Base-by-base conservation (phyloP, 2,329 filamentous ascomycete genomes). In the Thielaviopsis punctulata region DNA sequence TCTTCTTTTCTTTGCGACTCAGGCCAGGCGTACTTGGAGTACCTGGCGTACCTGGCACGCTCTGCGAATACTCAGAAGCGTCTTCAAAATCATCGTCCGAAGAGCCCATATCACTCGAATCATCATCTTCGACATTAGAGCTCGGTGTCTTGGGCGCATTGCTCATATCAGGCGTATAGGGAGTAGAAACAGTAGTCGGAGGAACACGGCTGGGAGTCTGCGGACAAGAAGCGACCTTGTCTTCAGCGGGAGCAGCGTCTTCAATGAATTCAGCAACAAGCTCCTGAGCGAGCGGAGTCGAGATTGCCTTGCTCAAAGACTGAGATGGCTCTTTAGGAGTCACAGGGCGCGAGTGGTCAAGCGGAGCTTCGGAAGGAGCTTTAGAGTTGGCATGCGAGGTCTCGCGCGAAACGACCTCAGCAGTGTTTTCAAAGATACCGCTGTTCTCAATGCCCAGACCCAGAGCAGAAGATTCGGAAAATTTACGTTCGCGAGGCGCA, bases 391-490 rank as follows among this genome's bases (percentile, higher is more conserved):
- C 27, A 36, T 48, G 18, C 10, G 30, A 45, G n/a, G n/a, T n/a
- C n/a, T n/a, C n/a, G n/a, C n/a, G n/a, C n/a, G n/a, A n/a, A 23
- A 25, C 46, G 24, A 45, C 5, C 12, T 49, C 41, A 7, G 23
- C 52, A 21, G 43, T 27, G 13, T 54, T 22, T 13, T 21, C 41
- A 7, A 23, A 15, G 21, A 53, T 30, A n/a, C 45, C 51, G 13
- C 46, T 49, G n/a, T 48, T 12, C 25, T 53, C 46, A 22, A 48
- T 45, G 15, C 52, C 48, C 7, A 51, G 48, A 15, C 48, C 52
- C n/a, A 78, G 70, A 21, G 69, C 60, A 43, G 66, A 62, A 45
- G 45, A 23, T 4, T 30, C 24, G 46, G 30, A 39, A 9, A 47
- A 39, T 9, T 48, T 46, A 24, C 27, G 24, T 9, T 43, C 47